Evolutionary conservation across 2,329 filamentous ascomycete species (phyloP), one percentile per base, ranked within the genome.

Genomic region (Epichloe sibirici): DNA sequence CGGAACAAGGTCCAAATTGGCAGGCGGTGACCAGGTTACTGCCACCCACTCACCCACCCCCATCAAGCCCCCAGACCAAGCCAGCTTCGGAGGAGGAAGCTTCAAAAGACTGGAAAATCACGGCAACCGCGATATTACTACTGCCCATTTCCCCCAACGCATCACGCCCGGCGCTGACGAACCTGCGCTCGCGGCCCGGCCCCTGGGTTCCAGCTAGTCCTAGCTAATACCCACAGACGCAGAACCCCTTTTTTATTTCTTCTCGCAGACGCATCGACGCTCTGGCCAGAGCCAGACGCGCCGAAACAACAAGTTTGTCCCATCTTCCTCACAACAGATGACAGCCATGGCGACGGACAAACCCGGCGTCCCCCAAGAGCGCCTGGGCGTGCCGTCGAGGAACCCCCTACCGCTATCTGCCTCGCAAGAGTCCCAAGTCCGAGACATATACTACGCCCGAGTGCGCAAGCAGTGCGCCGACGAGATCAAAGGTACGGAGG

Each of bases 361-460:
- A 44, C 57, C 67, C 58, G 63, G 67, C 58, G 58, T 66, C 43
- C 65, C 65, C 69, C 38, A 65, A 52, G 57, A 65, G 58, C 63
- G 65, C 53, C 61, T 66, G 49, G 64, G 64, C 23, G 71, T 82
- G 63, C 82, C 82, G 23, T 83, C 81, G 44, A 79, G 81, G 59
- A 93, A 91, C 63, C 90, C 90, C 15, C 73, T 95, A 44, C 90
- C 90, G 31, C 76, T 96, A 53, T 90, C 88, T 28, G 81, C 88
- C 11, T 77, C 82, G 23, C 88, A 94, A 68, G 88, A 94, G 74
- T 75, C 81, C 4, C 86, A 93, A 70, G 86, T 94, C 53, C 80
- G 86, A 61, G 85, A 90, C 59, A 71, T 93, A 9, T 94, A 87
- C 68, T 82, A 91, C 71, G 83, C 86, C 59, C 79, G 87, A 53